phyloP scores from a whole-genome alignment of 805 yeast genomes.

The Ogataea siamensis region DNA sequence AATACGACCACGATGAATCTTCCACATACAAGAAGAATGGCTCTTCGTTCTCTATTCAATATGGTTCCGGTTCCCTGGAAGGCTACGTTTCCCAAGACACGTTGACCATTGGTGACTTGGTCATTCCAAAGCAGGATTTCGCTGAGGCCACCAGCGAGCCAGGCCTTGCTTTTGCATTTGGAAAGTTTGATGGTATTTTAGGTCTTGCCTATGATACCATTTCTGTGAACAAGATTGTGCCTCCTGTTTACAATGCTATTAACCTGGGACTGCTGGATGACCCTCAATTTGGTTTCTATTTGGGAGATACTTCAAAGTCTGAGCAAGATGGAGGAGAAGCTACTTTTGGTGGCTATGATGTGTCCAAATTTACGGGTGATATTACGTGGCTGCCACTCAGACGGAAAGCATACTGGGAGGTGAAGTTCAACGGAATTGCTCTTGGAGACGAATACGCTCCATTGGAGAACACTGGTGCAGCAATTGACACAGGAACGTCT shows the following conservation, averaged over 20 bases:
- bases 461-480: conserved; percentile 85
- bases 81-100: conserved; percentile 91
- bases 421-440: conserved; percentile 83
- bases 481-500: conserved; percentile 98
- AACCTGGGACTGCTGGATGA: conserved; percentile 77
- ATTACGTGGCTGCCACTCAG: conserved; percentile 96
- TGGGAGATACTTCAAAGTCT: conserved; percentile 72
- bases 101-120: conserved; percentile 76
- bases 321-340: conserved; percentile 83
- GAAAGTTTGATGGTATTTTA: conserved; percentile 96
- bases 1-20: conserved; percentile 84
- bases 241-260: conserved; percentile 91
- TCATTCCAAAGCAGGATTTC: conserved; percentile 85
- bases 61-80: conserved; percentile 90
- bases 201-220: conserved; percentile 94
- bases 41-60: conserved; percentile 76
- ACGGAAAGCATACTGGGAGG: conserved; percentile 99
- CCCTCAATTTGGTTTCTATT: conserved; percentile 83
- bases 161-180: conserved; percentile 96
- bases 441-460: conserved; percentile 90
- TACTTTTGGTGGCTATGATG: conserved; percentile 92
- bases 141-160: conserved; percentile 98
- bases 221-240: conserved; percentile 84
- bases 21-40: conserved; percentile 86
- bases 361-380: conserved; percentile 72